Conservation (phyloP, 352 stramenopile species). For the Pythium coloratum region DNA sequence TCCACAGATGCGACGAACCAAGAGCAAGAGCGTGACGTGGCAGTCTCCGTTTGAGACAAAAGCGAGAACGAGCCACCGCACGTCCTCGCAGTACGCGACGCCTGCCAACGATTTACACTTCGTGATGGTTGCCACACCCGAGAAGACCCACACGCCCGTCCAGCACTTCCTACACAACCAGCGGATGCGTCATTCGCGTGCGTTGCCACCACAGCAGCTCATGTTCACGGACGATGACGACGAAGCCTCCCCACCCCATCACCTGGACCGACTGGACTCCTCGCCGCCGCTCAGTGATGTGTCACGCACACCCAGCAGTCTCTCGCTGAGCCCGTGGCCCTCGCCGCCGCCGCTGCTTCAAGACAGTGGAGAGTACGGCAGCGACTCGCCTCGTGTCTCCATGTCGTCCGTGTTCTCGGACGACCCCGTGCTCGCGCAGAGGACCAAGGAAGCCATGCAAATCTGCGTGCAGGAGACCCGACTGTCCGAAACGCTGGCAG, state of each 20-base stretch:
- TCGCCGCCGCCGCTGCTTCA: conserved; percentile 12
- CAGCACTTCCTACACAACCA: background rate
- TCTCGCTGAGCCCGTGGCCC: background rate
- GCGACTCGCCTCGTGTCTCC: conserved; percentile 18
- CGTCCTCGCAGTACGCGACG: background rate
- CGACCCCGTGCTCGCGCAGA: conserved; percentile 6
- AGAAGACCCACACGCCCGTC: conserved; percentile 4
- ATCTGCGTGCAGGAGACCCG: background rate
- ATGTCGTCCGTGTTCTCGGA: conserved; percentile 19
- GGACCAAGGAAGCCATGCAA: conserved; percentile 12
- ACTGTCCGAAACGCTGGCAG: background rate
- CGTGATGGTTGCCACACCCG: conserved; percentile 22
- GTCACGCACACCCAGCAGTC: background rate
- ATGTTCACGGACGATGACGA: conserved; percentile 2
- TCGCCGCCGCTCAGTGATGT: background rate
- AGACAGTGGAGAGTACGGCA: conserved; percentile 13
- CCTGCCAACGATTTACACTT: conserved; percentile 18
- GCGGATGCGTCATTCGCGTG: background rate
- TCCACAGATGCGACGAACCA: conserved; percentile 4
- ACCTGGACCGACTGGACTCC: conserved; percentile 20
- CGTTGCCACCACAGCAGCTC: background rate
- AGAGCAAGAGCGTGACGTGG: conserved; percentile 29
- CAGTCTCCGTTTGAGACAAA: conserved; percentile 27
- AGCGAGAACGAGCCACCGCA: conserved; percentile 11
- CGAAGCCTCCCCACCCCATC: conserved; percentile 12